Conservation (phyloP, 2,329 filamentous ascomycete species). For the Arthrocladium fulminans region DNA sequence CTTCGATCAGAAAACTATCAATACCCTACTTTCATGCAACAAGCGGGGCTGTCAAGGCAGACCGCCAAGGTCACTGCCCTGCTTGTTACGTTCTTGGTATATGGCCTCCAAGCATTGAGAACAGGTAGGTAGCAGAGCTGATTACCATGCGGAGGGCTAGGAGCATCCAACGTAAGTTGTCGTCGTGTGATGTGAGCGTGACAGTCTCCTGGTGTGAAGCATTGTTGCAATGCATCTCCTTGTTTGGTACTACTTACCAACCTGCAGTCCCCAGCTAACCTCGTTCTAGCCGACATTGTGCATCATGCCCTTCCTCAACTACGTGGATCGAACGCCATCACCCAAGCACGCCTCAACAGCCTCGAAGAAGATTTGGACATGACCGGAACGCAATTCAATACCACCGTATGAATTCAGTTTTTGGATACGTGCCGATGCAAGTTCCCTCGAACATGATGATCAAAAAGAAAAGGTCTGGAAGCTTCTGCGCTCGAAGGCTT, state of each 20-base stretch:
- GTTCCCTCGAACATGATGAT: slow-evolving; percentile 24
- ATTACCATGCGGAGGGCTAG: too few relatives aligned
- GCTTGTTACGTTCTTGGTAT: too few relatives aligned
- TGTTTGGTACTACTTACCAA: neutral
- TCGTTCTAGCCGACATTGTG: slow-evolving; percentile 27
- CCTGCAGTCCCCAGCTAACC: neutral
- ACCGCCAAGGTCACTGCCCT: too few relatives aligned
- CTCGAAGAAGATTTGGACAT: slow-evolving; percentile 26
- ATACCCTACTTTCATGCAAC: too few relatives aligned
- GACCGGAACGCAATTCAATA: slow-evolving; percentile 25
- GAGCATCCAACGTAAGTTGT: too few relatives aligned
- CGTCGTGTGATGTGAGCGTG: too few relatives aligned
- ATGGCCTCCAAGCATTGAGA: too few relatives aligned
- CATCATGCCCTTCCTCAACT: slow-evolving; percentile 25
- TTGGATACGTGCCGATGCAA: slow-evolving; percentile 23
- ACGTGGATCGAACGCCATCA: slow-evolving; percentile 27
- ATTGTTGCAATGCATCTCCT: neutral
- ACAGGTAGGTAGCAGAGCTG: too few relatives aligned
- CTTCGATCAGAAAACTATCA: too few relatives aligned
- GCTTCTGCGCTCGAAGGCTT: slow-evolving; percentile 41
- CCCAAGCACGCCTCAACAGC: slow-evolving; percentile 24
- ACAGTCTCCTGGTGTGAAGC: neutral
- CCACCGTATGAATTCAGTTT: slow-evolving; percentile 24
- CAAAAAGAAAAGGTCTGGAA: slow-evolving; percentile 31
- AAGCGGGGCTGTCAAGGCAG: too few relatives aligned